Evolutionary conservation across 2,329 filamentous ascomycete genomes (phyloP).

Genomic region (Botrytis porri): DNA sequence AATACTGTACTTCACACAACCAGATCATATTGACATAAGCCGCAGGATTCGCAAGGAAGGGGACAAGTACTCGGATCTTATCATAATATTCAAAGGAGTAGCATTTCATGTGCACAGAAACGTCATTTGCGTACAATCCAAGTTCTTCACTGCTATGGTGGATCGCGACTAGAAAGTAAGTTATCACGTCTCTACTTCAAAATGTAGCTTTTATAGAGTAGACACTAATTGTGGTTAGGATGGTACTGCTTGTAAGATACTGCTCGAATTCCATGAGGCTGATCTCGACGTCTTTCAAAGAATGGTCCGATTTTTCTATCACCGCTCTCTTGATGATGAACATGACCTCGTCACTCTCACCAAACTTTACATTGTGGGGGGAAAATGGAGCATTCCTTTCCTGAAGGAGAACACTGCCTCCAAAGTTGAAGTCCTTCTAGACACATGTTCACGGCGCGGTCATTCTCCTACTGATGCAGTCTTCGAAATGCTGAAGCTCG

Average conservation of each 20-base stretch:
- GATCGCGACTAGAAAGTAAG: background rate
- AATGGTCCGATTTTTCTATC: background rate
- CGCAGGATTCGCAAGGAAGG: background rate
- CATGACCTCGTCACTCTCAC: background rate
- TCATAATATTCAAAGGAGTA: constrained; percentile 20
- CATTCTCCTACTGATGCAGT: background rate
- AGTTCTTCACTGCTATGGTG: constrained; percentile 20
- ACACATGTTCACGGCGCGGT: accelerated
- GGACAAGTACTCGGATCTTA: constrained; percentile 23
- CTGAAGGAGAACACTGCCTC: background rate
- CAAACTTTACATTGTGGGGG: background rate
- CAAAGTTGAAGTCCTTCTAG: too few species aligned
- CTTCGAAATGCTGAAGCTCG: background rate
- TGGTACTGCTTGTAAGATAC: background rate
- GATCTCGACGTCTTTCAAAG: background rate
- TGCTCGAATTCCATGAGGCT: background rate
- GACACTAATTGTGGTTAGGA: background rate
- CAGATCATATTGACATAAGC: background rate
- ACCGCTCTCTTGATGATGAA: background rate
- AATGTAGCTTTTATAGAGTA: background rate
- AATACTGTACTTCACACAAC: background rate
- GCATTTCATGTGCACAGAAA: constrained; percentile 25
- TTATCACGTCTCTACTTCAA: background rate
- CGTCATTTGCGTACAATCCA: constrained; percentile 26
- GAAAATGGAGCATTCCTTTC: background rate